These are phyloP conservation scores for Penicillium paneum DNA, from an alignment of 2,329 filamentous ascomycete genomes.

Conservation along the genomic window DNA sequence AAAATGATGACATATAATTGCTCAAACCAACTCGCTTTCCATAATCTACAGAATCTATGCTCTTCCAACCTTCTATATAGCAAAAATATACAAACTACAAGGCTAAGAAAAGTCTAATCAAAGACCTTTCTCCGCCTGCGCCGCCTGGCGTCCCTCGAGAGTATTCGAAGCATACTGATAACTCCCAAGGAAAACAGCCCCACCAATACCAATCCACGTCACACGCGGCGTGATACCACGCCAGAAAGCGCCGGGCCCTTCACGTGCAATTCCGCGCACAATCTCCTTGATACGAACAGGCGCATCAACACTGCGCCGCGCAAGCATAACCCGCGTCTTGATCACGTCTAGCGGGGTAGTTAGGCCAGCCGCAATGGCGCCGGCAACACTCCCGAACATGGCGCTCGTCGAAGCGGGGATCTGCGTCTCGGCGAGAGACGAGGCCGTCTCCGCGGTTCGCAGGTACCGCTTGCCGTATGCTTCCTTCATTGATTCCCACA, in stretches of 20 bases:
- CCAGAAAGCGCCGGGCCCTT: conserved; percentile 48
- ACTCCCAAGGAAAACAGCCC: conserved; percentile 88
- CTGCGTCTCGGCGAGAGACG: conserved; percentile 34
- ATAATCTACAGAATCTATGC: conserved; percentile 1
- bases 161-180: conserved; percentile 86
- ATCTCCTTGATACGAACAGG: conserved; percentile 47
- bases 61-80: conserved; percentile 7
- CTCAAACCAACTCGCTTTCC: neutral
- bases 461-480: conserved; percentile 44
- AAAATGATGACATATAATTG: neutral
- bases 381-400: conserved; percentile 77
- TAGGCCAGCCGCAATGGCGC: conserved; percentile 77
- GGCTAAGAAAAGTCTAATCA: neutral
- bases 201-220: conserved; percentile 92
- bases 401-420: conserved; percentile 76
- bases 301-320: conserved; percentile 53
- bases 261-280: conserved; percentile 60
- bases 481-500: conserved; percentile 90
- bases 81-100: conserved; percentile 14
- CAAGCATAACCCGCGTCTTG: conserved; percentile 95
- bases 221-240: conserved; percentile 70
- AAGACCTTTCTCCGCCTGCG: conserved; percentile 9
- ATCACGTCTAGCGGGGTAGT: conserved; percentile 95
- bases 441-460: conserved; percentile 35
- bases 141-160: conserved; percentile 48